Percentiles rank a stretch among this genome's conserved stretches.
Evolutionary conservation across 352 stramenopile species (phyloP).

Genomic region (Peronospora destructor): DNA sequence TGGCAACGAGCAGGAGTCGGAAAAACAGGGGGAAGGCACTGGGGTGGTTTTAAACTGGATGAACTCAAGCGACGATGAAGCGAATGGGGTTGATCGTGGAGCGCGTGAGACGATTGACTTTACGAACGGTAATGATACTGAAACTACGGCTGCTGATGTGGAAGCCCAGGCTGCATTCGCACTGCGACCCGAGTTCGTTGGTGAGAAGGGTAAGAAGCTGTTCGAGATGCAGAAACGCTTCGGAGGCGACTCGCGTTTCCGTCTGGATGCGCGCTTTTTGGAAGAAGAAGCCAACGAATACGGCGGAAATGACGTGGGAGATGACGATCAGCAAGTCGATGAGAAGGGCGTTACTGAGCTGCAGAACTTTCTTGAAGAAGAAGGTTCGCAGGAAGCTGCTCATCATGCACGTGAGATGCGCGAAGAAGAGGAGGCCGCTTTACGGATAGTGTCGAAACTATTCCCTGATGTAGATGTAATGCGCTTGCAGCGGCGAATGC

Average conservation of each 20-base stretch:
- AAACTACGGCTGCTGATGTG: constrained; percentile 24
- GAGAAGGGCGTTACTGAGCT: constrained; percentile 27
- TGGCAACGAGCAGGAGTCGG: constrained; percentile 45
- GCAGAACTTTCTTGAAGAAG: constrained; percentile 47
- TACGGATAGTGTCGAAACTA: constrained; percentile 48
- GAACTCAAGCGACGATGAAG: constrained; percentile 51
- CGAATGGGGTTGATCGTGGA: constrained; percentile 10
- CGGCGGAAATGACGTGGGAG: constrained; percentile 36
- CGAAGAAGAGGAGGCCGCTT: constrained; percentile 41
- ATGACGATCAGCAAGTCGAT: constrained; percentile 19
- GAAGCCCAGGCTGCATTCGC: constrained; percentile 40
- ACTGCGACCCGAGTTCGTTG: constrained; percentile 64
- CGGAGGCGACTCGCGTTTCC: constrained; percentile 68
- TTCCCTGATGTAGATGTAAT: constrained; percentile 68
- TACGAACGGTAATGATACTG: constrained; percentile 26
- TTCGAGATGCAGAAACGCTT: constrained; percentile 83
- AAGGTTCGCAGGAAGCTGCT: constrained; percentile 29
- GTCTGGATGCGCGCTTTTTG: constrained; percentile 69
- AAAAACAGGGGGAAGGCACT: constrained; percentile 15
- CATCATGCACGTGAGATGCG: constrained; percentile 37
- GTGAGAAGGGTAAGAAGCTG: constrained; percentile 56
- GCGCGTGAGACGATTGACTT: constrained; percentile 40
- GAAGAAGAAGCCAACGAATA: constrained; percentile 61
- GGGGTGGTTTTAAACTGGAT: constrained; percentile 42
- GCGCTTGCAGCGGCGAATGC: constrained; percentile 46